A percentile compares a stretch with the other conserved stretches of the same genome.
Evolutionary conservation across 2,329 filamentous ascomycete genomes (phyloP).

Genomic region (Trichoderma oligosporum): DNA sequence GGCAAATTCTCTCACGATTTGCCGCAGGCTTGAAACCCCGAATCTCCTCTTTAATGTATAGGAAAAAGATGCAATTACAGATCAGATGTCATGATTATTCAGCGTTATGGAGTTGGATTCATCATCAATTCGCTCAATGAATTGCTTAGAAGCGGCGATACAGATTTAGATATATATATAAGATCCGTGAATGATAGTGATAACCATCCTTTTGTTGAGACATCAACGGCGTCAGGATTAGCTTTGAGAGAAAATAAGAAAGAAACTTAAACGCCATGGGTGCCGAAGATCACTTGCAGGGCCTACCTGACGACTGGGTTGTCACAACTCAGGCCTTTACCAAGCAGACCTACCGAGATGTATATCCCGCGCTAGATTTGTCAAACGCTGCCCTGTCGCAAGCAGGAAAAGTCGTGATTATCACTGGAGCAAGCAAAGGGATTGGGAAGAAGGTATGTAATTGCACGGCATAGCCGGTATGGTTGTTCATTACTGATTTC

Average conservation of each 20-base stretch:
- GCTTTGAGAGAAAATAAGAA: neutral
- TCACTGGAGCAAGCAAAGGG: constrained; percentile 7
- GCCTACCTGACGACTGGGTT: neutral
- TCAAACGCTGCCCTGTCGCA: constrained; percentile 13
- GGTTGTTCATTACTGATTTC: neutral
- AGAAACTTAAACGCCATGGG: neutral
- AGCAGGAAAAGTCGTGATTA: neutral
- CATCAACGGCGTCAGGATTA: too few relatives aligned
- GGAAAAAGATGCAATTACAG: too few relatives aligned
- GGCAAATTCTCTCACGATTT: neutral
- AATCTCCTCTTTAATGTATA: too few relatives aligned
- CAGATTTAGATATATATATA: neutral
- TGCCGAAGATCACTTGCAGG: neutral
- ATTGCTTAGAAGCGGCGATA: neutral
- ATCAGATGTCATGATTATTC: too few relatives aligned
- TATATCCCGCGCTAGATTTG: constrained; percentile 7
- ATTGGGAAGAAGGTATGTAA: neutral
- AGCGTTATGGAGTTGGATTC: too few relatives aligned
- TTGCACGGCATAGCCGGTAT: too few relatives aligned
- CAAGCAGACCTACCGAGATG: neutral
- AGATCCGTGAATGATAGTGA: neutral
- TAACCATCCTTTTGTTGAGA: too few relatives aligned
- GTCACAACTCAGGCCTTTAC: constrained; percentile 9
- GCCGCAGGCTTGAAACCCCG: neutral
- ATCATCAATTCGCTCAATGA: neutral